Base-by-base conservation (phyloP, 1,284 basidiomycete species). In the Cronartium quercuum region DNA sequence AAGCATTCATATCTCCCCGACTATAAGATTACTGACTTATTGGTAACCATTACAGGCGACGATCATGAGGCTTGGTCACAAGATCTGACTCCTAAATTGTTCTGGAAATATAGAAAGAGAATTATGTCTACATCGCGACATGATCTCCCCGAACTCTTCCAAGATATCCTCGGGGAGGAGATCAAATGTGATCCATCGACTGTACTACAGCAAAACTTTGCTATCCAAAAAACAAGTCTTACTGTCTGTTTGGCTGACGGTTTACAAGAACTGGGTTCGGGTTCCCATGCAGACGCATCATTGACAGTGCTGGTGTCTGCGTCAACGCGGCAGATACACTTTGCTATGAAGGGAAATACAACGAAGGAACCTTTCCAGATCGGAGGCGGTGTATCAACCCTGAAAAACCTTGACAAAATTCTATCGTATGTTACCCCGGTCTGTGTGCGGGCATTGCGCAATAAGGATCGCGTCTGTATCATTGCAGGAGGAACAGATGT, bases 51-150 rank as follows among this genome's bases (percentile, higher is more conserved):
- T 7, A 18, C 90, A 0, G 92, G 91, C 0, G 91, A 94, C 79
- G 92, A 94, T 79, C 91, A 94, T 79, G 92, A 94, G 80, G 83
- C 89, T 7, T 94, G 91, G 91, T 87, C 89, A 51, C 78, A 89
- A 86, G 91, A 90, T 1, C 82, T 94, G 69, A 90, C 88, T 0
- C 90, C 92, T 0, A 78, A 82, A 9, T 76, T 88, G 12, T 94
- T 90, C 79, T 94, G 92, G 92, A 78, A 78, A 41, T 82, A 90
- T 78, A 83, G 83, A 29, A 78, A 83, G 0, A 76, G 78, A 13
- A 83, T 94, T n/a, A 81, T 92, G 13, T 61, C 79, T 0, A 78
- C 81, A 82, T 6, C 79, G 4, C 84, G 88, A n/a, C 78, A 81
- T 0, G 83, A 84, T 0, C 83, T 91, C 6, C 83, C 85, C 7